phyloP scores from a whole-genome alignment of 768 basidiomycete genomes.

The Russula ochroleuca region DNA sequence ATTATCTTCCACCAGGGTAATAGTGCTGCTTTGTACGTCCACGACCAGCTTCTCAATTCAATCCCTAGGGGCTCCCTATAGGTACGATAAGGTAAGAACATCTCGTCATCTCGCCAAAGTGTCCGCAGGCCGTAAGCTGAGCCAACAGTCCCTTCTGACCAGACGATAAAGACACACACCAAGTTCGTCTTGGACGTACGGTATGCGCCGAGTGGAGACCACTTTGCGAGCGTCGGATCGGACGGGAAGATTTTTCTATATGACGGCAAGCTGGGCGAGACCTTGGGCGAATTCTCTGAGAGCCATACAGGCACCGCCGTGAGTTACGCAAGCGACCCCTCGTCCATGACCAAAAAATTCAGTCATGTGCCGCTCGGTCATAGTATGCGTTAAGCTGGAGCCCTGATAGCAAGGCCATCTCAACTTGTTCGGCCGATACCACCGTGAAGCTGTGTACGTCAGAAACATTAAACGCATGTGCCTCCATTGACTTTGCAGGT shows the following conservation, averaged over 20 bases:
- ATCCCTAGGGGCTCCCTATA: conserved; percentile 70
- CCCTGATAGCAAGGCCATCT: conserved; percentile 62
- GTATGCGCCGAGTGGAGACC: conserved; percentile 74
- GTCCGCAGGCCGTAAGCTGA: neutral
- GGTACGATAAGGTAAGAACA: conserved; percentile 67
- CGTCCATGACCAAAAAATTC: neutral
- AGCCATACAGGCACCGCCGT: conserved; percentile 76
- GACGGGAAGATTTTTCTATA: conserved; percentile 86
- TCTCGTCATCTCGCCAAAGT: neutral
- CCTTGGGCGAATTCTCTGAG: conserved; percentile 61
- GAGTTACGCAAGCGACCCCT: conserved; percentile 33
- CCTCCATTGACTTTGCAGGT: neutral
- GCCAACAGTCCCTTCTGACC: neutral
- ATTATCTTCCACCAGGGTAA: conserved; percentile 81
- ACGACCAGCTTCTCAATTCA: conserved; percentile 2
- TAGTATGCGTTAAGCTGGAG: conserved; percentile 81
- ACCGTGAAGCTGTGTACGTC: conserved; percentile 77
- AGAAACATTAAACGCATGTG: neutral
- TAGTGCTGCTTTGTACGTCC: conserved; percentile 21
- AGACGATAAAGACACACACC: conserved; percentile 84
- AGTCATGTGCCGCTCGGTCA: neutral
- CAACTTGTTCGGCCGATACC: conserved; percentile 83
- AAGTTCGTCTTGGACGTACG: conserved; percentile 91
- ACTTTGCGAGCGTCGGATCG: conserved; percentile 85
- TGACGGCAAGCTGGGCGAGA: conserved; percentile 85